Percentiles rank a stretch among this genome's conserved stretches.
Conservation (phyloP, 2,329 filamentous ascomycete genomes). For the Exserohilum turcica region DNA sequence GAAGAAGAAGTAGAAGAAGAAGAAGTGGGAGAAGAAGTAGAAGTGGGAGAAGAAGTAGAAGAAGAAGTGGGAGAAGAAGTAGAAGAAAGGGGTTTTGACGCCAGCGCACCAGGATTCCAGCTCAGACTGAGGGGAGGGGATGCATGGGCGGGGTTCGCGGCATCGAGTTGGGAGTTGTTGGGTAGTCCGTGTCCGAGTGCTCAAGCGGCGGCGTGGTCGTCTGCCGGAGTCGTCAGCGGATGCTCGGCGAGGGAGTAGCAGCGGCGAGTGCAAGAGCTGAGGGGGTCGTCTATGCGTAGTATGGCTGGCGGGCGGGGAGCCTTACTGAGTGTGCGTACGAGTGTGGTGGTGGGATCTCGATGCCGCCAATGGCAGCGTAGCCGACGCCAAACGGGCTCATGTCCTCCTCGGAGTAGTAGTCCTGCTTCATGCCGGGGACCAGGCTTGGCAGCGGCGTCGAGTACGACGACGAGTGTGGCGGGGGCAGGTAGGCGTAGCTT, state of each 20-base stretch:
- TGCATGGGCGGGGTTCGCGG: conserved; percentile 66
- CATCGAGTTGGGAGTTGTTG: conserved; percentile 75
- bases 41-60: no score
- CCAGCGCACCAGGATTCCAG: no score
- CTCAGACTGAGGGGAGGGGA: conserved; percentile 33
- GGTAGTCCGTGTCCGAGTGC: conserved; percentile 61
- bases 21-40: no score
- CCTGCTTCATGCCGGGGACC: conserved; percentile 67
- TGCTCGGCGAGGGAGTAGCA: conserved; percentile 34
- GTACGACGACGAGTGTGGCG: conserved; percentile 50
- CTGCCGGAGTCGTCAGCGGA: conserved; percentile 56
- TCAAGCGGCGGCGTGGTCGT: conserved; percentile 71
- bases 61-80: not conserved
- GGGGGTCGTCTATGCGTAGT: conserved; percentile 42
- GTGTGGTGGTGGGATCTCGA: conserved; percentile 66
- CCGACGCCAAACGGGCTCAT: conserved; percentile 70
- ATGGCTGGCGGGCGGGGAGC: conserved; percentile 53
- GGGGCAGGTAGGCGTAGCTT: conserved; percentile 63
- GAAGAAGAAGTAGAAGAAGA: conserved; percentile 14
- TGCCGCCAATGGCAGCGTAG: conserved; percentile 67
- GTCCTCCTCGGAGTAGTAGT: conserved; percentile 63
- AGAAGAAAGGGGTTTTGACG: no score
- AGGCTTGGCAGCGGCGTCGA: conserved; percentile 68
- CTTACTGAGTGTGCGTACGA: conserved; percentile 75
- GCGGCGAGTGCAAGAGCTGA: conserved; percentile 33